Percentiles rank a stretch among this genome's conserved stretches.
These are phyloP conservation scores for Verticillium dahliae DNA, from an alignment of 2,329 filamentous ascomycete genomes.

Conservation along the genomic window DNA sequence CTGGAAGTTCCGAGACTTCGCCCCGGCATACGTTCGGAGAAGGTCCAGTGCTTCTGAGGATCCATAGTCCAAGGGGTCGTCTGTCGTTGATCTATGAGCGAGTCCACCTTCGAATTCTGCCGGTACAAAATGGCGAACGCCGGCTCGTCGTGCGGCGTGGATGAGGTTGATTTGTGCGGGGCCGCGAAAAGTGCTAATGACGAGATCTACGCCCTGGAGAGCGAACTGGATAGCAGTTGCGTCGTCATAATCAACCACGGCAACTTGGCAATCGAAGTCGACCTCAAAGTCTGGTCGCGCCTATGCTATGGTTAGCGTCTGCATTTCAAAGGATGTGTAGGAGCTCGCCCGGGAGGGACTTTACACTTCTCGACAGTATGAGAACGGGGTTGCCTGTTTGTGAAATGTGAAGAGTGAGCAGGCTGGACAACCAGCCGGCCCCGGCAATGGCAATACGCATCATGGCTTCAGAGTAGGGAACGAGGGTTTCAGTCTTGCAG, in stretches of 20 bases:
- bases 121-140: constrained; percentile 64
- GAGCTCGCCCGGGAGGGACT: constrained; percentile 9
- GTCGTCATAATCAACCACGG: constrained; percentile 61
- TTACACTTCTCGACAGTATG: constrained; percentile 60
- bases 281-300: constrained; percentile 45
- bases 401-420: constrained; percentile 48
- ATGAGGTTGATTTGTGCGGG: constrained; percentile 63
- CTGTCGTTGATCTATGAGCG: constrained; percentile 37
- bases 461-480: constrained; percentile 17
- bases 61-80: constrained; percentile 56
- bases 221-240: constrained; percentile 53
- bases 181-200: constrained; percentile 68
- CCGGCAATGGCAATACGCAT: constrained; percentile 45
- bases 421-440: constrained; percentile 35
- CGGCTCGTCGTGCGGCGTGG: constrained; percentile 58
- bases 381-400: constrained; percentile 62
- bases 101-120: constrained; percentile 69
- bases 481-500: neutral
- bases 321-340: neutral
- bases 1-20: constrained; percentile 45
- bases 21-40: constrained; percentile 45
- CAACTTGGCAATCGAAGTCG: constrained; percentile 55
- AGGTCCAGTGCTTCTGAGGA: constrained; percentile 49
- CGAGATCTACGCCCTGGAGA: constrained; percentile 65
- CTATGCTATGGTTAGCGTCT: constrained; percentile 26